phyloP scores from a whole-genome alignment of 1,139 yeast genomes.

The Nakaseomyces uthaithaninus region DNA sequence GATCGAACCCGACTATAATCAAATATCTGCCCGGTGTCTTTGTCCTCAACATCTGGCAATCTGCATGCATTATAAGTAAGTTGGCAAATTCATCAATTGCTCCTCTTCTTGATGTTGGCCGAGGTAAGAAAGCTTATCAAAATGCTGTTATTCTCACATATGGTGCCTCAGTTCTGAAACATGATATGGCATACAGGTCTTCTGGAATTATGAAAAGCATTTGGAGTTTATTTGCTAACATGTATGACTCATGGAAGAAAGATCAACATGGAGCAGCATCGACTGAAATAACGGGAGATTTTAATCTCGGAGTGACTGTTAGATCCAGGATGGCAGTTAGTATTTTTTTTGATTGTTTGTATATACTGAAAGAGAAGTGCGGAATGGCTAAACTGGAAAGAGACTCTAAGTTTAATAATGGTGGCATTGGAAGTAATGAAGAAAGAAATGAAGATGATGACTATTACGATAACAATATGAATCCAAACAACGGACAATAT shows the following conservation, averaged over 20 bases:
- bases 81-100: slow-evolving; percentile 68
- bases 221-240: slow-evolving; percentile 68
- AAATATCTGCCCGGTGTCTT: slow-evolving; percentile 78
- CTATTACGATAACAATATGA: slow-evolving; percentile 22
- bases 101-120: slow-evolving; percentile 54
- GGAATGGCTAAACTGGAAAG: slow-evolving; percentile 61
- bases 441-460: slow-evolving; percentile 13
- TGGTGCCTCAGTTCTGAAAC: slow-evolving; percentile 76
- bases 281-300: slow-evolving; percentile 16
- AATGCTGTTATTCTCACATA: slow-evolving; percentile 63
- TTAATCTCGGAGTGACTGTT: slow-evolving; percentile 44
- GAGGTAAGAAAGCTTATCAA: slow-evolving; percentile 66
- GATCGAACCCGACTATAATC: slow-evolving; percentile 53
- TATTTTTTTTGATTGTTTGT: slow-evolving; percentile 82
- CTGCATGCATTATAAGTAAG: slow-evolving; percentile 75
- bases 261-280: slow-evolving; percentile 15
- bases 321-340: slow-evolving; percentile 70
- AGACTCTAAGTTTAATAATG: slow-evolving; percentile 16
- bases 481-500: slow-evolving; percentile 17
- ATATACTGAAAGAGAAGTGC: slow-evolving; percentile 74
- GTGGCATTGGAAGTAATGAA: slow-evolving; percentile 12
- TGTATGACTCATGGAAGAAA: slow-evolving; percentile 34
- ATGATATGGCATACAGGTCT: slow-evolving; percentile 87
- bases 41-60: slow-evolving; percentile 80
- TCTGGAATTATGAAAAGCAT: slow-evolving; percentile 90